Percentiles rank a stretch among this genome's conserved stretches.
phyloP scores from a whole-genome alignment of 2,329 filamentous ascomycete genomes.

The Chrysosporium keratinophilum region DNA sequence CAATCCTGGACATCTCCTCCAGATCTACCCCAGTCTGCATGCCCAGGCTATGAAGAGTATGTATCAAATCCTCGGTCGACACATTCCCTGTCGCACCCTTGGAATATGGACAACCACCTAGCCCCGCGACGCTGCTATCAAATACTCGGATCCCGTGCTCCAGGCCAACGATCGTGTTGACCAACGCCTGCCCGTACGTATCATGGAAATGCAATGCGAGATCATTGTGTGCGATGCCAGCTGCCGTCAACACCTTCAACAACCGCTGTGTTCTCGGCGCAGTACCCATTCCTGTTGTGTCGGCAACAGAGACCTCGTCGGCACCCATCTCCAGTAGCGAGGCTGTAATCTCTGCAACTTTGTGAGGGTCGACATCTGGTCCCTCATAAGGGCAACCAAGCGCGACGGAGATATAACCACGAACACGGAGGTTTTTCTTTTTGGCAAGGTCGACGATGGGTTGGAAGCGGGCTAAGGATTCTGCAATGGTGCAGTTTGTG shows the following conservation, averaged over 20 bases:
- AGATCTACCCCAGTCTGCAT: conserved; percentile 50
- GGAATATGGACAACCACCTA: conserved; percentile 55
- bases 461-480: conserved; percentile 49
- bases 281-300: conserved; percentile 59
- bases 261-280: conserved; percentile 50
- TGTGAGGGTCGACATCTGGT: conserved; percentile 48
- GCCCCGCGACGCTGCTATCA: conserved; percentile 52
- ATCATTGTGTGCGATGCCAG: conserved; percentile 50
- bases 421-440: conserved; percentile 46
- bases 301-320: conserved; percentile 55
- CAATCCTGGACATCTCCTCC: conserved; percentile 46
- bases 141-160: conserved; percentile 55
- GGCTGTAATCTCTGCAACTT: conserved; percentile 52
- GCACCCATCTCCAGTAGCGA: conserved; percentile 55
- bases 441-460: conserved; percentile 50
- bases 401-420: conserved; percentile 55
- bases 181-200: conserved; percentile 54
- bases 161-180: conserved; percentile 52
- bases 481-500: conserved; percentile 55
- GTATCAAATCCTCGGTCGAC: conserved; percentile 53
- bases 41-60: conserved; percentile 51
- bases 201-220: conserved; percentile 57
- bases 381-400: conserved; percentile 58
- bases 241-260: conserved; percentile 48
- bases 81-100: conserved; percentile 58